phyloP scores from a whole-genome alignment of 306 rosid genomes.

The Prunus persica region Prunus_persica_NCBIv2 NC_034009.1:43514501-43515000 shows the following conservation, averaged over 20 bases:
- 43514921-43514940: conserved; percentile 10
- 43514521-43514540: conserved; percentile 6
- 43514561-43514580: conserved; percentile 9
- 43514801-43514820: not conserved
- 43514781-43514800: not conserved
- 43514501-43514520: conserved; percentile 3
- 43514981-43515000: conserved; percentile 35
- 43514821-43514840: not conserved
- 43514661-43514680: conserved; percentile 53
- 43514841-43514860: conserved; percentile 1
- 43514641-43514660: conserved; percentile 66
- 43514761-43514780: not conserved
- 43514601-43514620: conserved; percentile 41
- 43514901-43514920: not conserved
- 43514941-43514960: conserved; percentile 40
- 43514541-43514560: conserved; percentile 9
- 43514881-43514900: not conserved
- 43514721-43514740: conserved; percentile 42
- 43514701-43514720: conserved; percentile 47
- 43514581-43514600: conserved; percentile 46
- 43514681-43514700: conserved; percentile 56
- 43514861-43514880: not conserved
- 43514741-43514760: conserved; percentile 40
- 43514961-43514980: conserved; percentile 37
- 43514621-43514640: conserved; percentile 41